These are phyloP conservation scores for Zymoseptoria pseudotritici DNA, from an alignment of 2,329 filamentous ascomycete genomes.

Conservation along the genomic window DNA sequence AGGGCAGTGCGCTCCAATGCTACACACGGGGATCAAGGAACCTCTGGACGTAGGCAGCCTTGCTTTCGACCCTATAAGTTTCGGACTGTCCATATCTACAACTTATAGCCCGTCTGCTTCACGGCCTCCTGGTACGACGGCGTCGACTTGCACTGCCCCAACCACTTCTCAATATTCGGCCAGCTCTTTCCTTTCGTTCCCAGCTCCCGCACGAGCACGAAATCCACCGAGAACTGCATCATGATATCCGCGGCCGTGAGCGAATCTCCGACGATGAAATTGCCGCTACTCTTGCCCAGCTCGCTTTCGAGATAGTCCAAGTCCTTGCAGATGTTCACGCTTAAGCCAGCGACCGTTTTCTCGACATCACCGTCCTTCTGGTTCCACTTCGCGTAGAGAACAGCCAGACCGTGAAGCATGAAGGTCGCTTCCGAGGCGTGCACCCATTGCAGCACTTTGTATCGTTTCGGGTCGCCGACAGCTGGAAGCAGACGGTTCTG, in stretches of 20 bases:
- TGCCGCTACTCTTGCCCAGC: slow-evolving; percentile 31
- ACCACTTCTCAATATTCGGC: slow-evolving; percentile 30
- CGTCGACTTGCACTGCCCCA: slow-evolving; percentile 31
- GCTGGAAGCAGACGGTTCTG: slow-evolving; percentile 32
- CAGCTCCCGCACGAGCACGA: slow-evolving; percentile 34
- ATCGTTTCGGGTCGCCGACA: slow-evolving; percentile 28
- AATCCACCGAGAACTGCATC: slow-evolving; percentile 38
- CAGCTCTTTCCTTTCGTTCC: slow-evolving; percentile 32
- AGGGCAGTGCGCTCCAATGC: neutral
- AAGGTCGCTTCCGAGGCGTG: slow-evolving; percentile 44
- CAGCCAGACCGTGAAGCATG: slow-evolving; percentile 38
- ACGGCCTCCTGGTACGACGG: slow-evolving; percentile 34
- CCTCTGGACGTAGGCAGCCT: neutral
- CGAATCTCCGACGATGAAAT: slow-evolving; percentile 37
- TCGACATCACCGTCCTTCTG: slow-evolving; percentile 31
- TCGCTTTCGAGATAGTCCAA: slow-evolving; percentile 40
- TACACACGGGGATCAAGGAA: neutral
- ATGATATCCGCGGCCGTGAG: slow-evolving; percentile 40
- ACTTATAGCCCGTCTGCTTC: slow-evolving; percentile 34
- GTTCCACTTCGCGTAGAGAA: slow-evolving; percentile 40
- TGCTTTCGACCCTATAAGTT: neutral
- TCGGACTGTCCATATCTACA: slow-evolving; percentile 10
- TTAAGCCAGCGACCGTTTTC: slow-evolving; percentile 33
- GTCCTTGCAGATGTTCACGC: slow-evolving; percentile 39
- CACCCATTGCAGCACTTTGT: slow-evolving; percentile 37